Evolutionary conservation across 116 monocot species (phyloP).

Genomic region (Trichopus zeylanicus): DNA sequence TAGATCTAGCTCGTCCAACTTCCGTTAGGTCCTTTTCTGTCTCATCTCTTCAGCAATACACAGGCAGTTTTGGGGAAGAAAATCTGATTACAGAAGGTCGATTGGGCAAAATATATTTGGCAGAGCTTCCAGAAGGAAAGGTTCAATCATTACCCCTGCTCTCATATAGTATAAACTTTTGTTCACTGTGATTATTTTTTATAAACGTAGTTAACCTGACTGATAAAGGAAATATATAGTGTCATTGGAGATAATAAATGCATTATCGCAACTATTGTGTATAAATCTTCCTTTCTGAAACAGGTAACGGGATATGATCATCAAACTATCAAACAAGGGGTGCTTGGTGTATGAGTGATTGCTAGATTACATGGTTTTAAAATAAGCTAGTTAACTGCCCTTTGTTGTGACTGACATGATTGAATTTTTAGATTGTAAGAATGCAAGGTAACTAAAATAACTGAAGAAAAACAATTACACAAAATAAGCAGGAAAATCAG

Average conservation of each 20-base stretch:
- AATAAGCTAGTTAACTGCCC: not conserved
- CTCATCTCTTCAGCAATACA: constrained; percentile 91
- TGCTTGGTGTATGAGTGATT: too few relatives aligned
- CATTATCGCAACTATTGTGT: too few relatives aligned
- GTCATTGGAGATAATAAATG: too few relatives aligned
- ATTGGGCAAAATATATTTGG: constrained; percentile 68
- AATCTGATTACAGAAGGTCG: constrained; percentile 70
- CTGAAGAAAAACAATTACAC: not conserved
- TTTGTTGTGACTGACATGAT: not conserved
- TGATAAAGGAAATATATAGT: too few relatives aligned
- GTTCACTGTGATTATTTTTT: too few relatives aligned
- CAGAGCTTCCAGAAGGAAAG: constrained; percentile 80
- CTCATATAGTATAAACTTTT: too few relatives aligned
- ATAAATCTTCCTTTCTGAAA: too few relatives aligned
- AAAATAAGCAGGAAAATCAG: not conserved
- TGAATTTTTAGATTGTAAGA: not conserved
- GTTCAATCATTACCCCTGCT: too few relatives aligned
- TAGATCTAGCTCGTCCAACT: constrained; percentile 26
- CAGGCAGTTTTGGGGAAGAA: constrained; percentile 84
- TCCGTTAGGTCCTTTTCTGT: constrained; percentile 71
- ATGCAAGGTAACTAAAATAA: not conserved
- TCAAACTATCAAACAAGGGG: too few relatives aligned
- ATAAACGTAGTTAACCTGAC: too few relatives aligned
- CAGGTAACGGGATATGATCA: too few relatives aligned
- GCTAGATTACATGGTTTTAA: too few relatives aligned